These are phyloP conservation scores for Theileria orientalis DNA, from an alignment of 169 alveolate species.

Conservation along the genomic window DNA sequence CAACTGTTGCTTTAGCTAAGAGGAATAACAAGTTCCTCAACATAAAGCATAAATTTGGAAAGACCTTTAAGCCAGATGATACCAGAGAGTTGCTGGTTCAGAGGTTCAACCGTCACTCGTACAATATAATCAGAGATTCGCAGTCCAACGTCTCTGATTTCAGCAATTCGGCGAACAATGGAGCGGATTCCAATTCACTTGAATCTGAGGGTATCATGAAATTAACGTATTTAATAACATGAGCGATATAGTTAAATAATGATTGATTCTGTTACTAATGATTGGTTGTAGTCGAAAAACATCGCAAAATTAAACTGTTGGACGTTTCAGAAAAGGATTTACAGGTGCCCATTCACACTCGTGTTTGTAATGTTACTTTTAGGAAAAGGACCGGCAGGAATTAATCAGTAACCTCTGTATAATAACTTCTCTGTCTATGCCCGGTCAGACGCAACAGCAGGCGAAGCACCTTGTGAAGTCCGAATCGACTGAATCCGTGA, in stretches of 20 bases:
- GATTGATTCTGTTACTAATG: not conserved
- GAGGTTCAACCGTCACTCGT: conserved; percentile 52
- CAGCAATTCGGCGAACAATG: not conserved
- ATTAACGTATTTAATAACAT: no score
- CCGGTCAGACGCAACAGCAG: conserved; percentile 6
- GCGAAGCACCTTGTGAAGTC: not conserved
- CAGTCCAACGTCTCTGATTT: not conserved
- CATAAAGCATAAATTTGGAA: conserved; percentile 24
- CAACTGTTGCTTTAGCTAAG: not conserved
- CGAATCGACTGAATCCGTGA: not conserved
- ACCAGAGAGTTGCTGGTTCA: conserved; percentile 20
- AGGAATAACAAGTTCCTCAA: not conserved
- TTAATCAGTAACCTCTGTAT: conserved; percentile 24
- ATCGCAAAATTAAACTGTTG: conserved; percentile 52
- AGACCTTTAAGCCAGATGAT: conserved; percentile 10
- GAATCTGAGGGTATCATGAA: conserved; percentile 38
- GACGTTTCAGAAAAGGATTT: conserved; percentile 31
- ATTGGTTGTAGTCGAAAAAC: conserved; percentile 24
- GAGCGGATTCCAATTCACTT: not conserved
- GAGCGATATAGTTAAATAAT: no score
- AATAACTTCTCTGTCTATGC: conserved; percentile 52
- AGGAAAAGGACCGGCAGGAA: conserved; percentile 7
- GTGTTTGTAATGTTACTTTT: not conserved
- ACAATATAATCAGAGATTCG: conserved; percentile 28
- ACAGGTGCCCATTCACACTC: not conserved